phyloP scores from a whole-genome alignment of 192 early-diverging fungal genomes.

The Jimgerdemannia flammicorona region DNA sequence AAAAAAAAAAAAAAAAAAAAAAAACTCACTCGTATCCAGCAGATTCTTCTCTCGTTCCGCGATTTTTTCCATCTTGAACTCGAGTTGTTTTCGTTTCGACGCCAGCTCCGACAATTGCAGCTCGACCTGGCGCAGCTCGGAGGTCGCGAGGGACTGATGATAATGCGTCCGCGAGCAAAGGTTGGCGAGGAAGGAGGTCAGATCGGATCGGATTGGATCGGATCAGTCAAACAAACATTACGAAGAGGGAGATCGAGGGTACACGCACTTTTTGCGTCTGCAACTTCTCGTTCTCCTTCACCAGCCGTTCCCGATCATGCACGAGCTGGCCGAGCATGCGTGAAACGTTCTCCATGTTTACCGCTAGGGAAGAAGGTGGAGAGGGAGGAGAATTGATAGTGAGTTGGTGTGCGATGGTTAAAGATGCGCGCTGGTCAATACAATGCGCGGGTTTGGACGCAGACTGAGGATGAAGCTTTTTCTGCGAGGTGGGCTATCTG shows the following conservation, averaged over 20 bases:
- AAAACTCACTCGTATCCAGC: slow-evolving; percentile 4
- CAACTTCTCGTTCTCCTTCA: slow-evolving; percentile 47
- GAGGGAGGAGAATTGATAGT: too few species aligned
- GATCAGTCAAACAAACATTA: too few species aligned
- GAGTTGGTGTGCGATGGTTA: too few species aligned
- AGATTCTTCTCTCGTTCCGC: slow-evolving; percentile 40
- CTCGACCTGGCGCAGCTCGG: slow-evolving; percentile 44
- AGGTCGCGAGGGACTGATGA: slow-evolving; percentile 32
- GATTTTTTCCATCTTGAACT: slow-evolving; percentile 37
- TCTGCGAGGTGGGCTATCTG: too few species aligned
- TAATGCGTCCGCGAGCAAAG: not conserved
- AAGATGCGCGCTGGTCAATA: too few species aligned
- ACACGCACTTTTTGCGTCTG: slow-evolving; percentile 42
- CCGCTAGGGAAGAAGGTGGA: not conserved
- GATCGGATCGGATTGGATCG: too few species aligned
- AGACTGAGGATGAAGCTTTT: too few species aligned
- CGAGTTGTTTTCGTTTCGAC: slow-evolving; percentile 34
- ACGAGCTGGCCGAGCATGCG: not conserved
- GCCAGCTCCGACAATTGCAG: slow-evolving; percentile 42
- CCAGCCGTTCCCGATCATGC: slow-evolving; percentile 34
- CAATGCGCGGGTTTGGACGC: too few species aligned
- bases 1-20: too few species aligned
- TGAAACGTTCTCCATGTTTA: not conserved
- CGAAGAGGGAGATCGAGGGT: too few species aligned
- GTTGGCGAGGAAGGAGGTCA: too few species aligned